These are phyloP conservation scores for Linaria vulgaris DNA, from an alignment of 257 asterid genomes.

Conservation along the genomic window DNA sequence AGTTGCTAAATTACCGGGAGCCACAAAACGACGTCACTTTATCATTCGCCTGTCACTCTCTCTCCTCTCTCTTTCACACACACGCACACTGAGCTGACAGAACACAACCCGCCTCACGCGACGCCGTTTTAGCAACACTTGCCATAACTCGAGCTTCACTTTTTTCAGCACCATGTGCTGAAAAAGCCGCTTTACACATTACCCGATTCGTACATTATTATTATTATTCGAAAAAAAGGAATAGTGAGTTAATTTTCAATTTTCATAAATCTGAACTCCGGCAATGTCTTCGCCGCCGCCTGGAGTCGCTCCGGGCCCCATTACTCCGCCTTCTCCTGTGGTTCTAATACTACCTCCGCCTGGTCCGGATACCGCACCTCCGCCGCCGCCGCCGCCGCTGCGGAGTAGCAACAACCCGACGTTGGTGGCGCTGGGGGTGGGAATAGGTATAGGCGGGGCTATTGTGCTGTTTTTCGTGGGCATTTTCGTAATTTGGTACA, in stretches of 20 bases:
- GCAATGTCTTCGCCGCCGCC: constrained; percentile 43
- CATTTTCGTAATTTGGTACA: constrained; percentile 66
- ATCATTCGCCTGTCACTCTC: too few relatives aligned
- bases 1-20: too few relatives aligned
- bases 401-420: constrained; percentile 30
- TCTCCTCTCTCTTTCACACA: constrained; percentile 18
- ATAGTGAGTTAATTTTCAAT: too few relatives aligned
- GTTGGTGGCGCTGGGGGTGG: constrained; percentile 70
- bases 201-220: too few relatives aligned
- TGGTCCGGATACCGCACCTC: constrained; percentile 27
- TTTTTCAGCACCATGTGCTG: constrained; percentile 5
- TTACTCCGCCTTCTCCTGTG: constrained; percentile 39
- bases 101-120: constrained; percentile 24
- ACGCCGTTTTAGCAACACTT: constrained; percentile 29
- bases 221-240: not conserved
- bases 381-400: constrained; percentile 27
- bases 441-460: constrained; percentile 85
- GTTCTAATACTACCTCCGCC: constrained; percentile 35
- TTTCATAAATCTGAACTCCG: constrained; percentile 30
- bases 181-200: constrained; percentile 15
- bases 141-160: constrained; percentile 24
- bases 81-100: constrained; percentile 20
- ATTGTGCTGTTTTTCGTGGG: constrained; percentile 68
- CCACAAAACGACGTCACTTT: constrained; percentile 34
- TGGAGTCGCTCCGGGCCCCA: constrained; percentile 20